Base-by-base conservation (phyloP, 202 grass and related monocot species). In the Saccharum hybrid region DNA sequence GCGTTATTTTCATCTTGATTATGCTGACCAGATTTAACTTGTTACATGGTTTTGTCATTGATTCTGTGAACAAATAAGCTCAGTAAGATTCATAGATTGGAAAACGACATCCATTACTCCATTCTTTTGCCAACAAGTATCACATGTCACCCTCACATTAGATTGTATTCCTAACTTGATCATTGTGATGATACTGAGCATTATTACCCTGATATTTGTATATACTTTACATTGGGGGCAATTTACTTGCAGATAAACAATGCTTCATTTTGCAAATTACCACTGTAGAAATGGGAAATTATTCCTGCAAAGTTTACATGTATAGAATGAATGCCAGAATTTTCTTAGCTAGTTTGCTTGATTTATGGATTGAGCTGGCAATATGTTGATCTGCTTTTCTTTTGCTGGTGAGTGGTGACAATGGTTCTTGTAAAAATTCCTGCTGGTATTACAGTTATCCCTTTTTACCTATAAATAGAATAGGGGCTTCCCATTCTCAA, bases 11-110 rank as follows among this genome's bases (percentile, higher is more conserved):
- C 46, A 13, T 82, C 77, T 71, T 68, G 38, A 39, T 74, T 48
- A 49, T 41, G 46, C 59, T 72, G 65, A 65, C 14, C 65, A 64
- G 41, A 72, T 81, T 81, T 15, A 30, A 63, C 57, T 46, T 57
- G 42, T 56, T 84, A 34, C 45, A 46, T 81, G 22, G 31, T 71
- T 81, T 76, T 62, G 4, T 78, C 34, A 12, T 62, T 62, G 8
- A 22, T 76, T 78, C 0, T 28, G 16, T 67, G 10, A 51, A 66
- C 49, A 78, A 78, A 34, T 78, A 19, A 42, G 12, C 12, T 48
- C 41, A 34, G 0, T 65, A 66, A 46, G 39, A 78, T 78, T 11
- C 22, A 7, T 64, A 64, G 23, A 46, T 66, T 36, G 61, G 34
- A 31, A 78, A 33, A 34, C 2, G 5, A 0, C 46, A 74, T 11